A percentile compares a stretch with the other conserved stretches of the same genome.
These are phyloP conservation scores for Candida labiduridarum DNA, from an alignment of 1,139 yeast genomes.

Conservation along the genomic window DNA sequence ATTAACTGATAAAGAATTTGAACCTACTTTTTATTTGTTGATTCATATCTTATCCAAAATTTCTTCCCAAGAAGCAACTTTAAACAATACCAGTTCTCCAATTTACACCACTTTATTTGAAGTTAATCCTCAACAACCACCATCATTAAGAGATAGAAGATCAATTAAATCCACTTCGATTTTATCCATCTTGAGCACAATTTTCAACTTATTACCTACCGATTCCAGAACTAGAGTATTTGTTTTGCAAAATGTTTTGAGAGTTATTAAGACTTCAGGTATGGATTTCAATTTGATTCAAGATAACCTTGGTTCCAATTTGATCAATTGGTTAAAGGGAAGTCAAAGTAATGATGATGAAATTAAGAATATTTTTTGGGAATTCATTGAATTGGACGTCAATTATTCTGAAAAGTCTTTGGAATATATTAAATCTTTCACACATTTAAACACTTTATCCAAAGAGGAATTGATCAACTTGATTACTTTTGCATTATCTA, in stretches of 20 bases:
- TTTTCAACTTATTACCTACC: conserved; percentile 47
- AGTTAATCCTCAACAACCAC: conserved; percentile 40
- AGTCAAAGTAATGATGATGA: conserved; percentile 33
- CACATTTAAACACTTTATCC: conserved; percentile 19
- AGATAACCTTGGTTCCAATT: conserved; percentile 39
- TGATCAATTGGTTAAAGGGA: conserved; percentile 39
- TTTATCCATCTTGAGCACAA: conserved; percentile 44
- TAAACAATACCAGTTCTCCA: conserved; percentile 28
- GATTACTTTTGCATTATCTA: conserved; percentile 39
- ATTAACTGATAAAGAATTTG: conserved; percentile 48
- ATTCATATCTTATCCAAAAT: conserved; percentile 38
- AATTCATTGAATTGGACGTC: conserved; percentile 39
- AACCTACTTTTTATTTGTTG: conserved; percentile 47
- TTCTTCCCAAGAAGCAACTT: conserved; percentile 26
- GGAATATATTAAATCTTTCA: conserved; percentile 38
- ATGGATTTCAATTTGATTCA: conserved; percentile 39
- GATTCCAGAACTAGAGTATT: conserved; percentile 35
- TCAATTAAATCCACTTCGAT: conserved; percentile 47
- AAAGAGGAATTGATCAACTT: conserved; percentile 36
- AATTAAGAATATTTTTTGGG: conserved; percentile 40
- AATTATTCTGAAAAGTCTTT: conserved; percentile 34
- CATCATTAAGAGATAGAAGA: conserved; percentile 50
- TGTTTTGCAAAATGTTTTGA: conserved; percentile 37
- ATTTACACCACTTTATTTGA: conserved; percentile 35
- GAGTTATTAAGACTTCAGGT: conserved; percentile 32